Percentiles rank a stretch among this genome's conserved stretches.
phyloP scores from a whole-genome alignment of 129 eudicot species.

The Solidago caesia region DNA sequence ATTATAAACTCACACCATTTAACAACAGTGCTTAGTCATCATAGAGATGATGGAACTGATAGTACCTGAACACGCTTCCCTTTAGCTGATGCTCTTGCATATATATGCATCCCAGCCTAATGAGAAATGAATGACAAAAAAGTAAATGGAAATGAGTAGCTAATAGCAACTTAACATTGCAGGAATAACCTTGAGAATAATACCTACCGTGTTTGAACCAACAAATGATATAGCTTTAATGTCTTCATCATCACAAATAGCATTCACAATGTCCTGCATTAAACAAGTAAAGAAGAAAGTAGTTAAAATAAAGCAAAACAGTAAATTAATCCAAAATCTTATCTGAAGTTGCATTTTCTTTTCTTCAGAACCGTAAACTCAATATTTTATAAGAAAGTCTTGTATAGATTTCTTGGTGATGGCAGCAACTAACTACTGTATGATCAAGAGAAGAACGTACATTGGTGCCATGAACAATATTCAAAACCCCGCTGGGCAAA shows the following conservation, averaged over 20 bases:
- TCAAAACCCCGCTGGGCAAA: conserved; percentile 85
- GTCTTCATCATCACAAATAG: conserved; percentile 96
- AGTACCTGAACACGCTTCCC: conserved; percentile 98
- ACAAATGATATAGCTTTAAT: conserved; percentile 96
- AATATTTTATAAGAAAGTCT: conserved; percentile 7
- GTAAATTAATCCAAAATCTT: neutral
- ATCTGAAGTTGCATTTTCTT: conserved; percentile 6
- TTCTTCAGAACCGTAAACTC: neutral
- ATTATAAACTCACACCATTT: conserved; percentile 8
- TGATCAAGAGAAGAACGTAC: conserved; percentile 39
- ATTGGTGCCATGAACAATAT: conserved; percentile 93
- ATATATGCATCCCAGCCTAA: conserved; percentile 98
- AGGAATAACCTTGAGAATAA: conserved; percentile 10
- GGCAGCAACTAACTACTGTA: neutral
- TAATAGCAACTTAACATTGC: neutral
- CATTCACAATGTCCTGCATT: conserved; percentile 87
- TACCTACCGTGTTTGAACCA: conserved; percentile 88
- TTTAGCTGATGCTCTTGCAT: conserved; percentile 84
- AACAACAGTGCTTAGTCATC: conserved; percentile 10
- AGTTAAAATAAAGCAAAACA: neutral
- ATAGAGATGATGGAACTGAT: neutral
- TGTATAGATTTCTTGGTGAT: conserved; percentile 3
- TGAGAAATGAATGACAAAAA: conserved; percentile 4
- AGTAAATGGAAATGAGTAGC: conserved; percentile 7
- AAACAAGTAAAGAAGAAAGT: conserved; percentile 27